These are phyloP conservation scores for Penicillium daleae DNA, from an alignment of 495 filamentous ascomycete species.

Conservation along the genomic window DNA sequence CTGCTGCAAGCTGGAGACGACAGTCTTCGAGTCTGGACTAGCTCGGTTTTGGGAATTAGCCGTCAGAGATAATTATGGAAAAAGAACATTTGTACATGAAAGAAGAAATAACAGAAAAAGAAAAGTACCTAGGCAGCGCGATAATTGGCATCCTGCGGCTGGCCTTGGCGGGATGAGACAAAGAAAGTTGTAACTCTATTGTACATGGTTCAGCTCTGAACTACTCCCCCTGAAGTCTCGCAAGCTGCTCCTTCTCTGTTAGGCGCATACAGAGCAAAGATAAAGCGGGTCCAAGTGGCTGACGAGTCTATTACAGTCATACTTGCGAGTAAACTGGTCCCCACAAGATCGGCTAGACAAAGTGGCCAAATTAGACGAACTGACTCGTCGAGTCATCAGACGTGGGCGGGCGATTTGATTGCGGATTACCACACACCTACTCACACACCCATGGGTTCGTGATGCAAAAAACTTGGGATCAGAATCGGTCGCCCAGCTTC, in stretches of 20 bases:
- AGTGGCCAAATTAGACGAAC: neutral
- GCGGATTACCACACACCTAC: too few relatives aligned
- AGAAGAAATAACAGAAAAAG: neutral
- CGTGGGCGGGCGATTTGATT: neutral
- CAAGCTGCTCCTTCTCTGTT: neutral
- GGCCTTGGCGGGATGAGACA: neutral
- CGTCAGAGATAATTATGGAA: neutral
- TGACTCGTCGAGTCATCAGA: neutral
- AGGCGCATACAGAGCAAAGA: neutral
- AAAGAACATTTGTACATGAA: constrained; percentile 9
- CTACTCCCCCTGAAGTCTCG: neutral
- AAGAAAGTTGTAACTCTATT: neutral
- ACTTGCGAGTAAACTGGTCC: neutral
- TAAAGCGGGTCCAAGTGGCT: constrained; percentile 6
- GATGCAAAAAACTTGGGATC: constrained; percentile 25
- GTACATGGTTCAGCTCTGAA: neutral
- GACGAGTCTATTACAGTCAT: constrained; percentile 1
- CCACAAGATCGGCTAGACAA: neutral
- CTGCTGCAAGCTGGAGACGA: neutral
- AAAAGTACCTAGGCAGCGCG: neutral
- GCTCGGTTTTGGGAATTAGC: neutral
- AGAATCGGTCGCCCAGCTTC: constrained; percentile 47
- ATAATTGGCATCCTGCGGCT: neutral
- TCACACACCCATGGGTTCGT: constrained; percentile 1
- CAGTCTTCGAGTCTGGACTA: neutral